Evolutionary conservation across 2,329 filamentous ascomycete species (phyloP).

Genomic region (Colletotrichum spinosum): DNA sequence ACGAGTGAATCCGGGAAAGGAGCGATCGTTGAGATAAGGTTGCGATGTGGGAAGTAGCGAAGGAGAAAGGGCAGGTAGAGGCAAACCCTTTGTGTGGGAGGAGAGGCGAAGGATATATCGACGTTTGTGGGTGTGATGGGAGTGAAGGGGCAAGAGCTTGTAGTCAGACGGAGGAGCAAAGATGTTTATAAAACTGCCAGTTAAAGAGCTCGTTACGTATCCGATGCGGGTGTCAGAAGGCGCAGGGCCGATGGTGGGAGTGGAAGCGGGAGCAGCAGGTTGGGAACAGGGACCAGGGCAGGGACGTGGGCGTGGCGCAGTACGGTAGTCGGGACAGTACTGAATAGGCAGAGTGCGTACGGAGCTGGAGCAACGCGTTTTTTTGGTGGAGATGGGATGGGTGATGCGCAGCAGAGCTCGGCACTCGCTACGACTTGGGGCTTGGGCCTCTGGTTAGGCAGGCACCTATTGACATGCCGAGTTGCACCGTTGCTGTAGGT

Average conservation of each 20-base stretch:
- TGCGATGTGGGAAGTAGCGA: constrained; percentile 13
- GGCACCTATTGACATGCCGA: neutral
- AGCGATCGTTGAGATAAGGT: constrained; percentile 15
- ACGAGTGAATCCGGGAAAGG: constrained; percentile 24
- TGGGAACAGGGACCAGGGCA: constrained; percentile 27
- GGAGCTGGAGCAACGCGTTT: constrained; percentile 1
- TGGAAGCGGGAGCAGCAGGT: constrained; percentile 27
- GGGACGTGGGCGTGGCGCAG: constrained; percentile 36
- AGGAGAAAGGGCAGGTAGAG: constrained; percentile 2
- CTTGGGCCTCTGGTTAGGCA: neutral
- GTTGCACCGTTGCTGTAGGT: neutral
- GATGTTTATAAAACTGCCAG: constrained; percentile 38
- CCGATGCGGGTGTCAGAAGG: constrained; percentile 24
- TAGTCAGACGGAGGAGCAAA: constrained; percentile 26
- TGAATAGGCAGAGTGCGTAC: too few relatives aligned
- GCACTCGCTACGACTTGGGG: neutral
- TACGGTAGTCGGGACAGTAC: neutral
- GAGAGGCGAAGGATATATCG: constrained; percentile 7
- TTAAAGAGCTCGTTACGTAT: constrained; percentile 21
- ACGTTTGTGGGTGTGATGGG: constrained; percentile 27
- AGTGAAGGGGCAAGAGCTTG: constrained; percentile 12
- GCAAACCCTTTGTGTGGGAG: constrained; percentile 11
- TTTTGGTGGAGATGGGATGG: constrained; percentile 35
- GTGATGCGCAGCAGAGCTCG: constrained; percentile 22
- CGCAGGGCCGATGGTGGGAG: constrained; percentile 26